These are phyloP conservation scores for Trypanosoma melophagium DNA, from an alignment of 208 protist species.

Conservation along the genomic window DNA sequence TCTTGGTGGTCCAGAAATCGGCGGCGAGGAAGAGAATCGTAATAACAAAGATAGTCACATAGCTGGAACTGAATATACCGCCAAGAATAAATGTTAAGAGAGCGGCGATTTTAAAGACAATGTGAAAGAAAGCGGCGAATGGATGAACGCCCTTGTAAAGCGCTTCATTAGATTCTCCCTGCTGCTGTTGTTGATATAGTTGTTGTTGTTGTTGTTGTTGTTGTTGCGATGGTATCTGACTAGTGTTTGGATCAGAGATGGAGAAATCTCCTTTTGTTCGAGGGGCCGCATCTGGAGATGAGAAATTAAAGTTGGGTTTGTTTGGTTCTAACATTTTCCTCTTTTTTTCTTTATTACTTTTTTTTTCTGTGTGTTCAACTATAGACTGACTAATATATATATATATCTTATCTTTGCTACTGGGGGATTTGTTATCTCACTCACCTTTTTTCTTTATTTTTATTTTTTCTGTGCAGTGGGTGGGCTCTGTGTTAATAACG, in stretches of 20 bases:
- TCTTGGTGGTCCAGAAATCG: constrained; percentile 96
- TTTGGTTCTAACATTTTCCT: constrained; percentile 28
- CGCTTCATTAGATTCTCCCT: constrained; percentile 21
- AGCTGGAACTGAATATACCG: constrained; percentile 52
- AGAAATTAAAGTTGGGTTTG: constrained; percentile 8
- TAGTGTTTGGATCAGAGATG: neutral
- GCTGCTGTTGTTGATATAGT: neutral
- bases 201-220: constrained; percentile 10
- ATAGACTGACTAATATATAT: constrained; percentile 5
- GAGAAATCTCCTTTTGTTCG: neutral
- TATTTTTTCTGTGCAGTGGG: no score
- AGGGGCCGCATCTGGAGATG: neutral
- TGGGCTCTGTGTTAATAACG: no score
- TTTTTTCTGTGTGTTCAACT: constrained; percentile 1
- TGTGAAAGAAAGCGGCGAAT: constrained; percentile 84
- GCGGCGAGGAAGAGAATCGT: constrained; percentile 84
- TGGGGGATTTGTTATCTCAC: no score
- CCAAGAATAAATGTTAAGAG: constrained; percentile 84
- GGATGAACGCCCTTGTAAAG: constrained; percentile 85
- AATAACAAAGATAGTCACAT: constrained; percentile 85
- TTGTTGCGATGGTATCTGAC: neutral
- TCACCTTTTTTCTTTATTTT: neutral
- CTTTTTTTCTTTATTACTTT: neutral
- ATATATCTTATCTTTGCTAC: neutral
- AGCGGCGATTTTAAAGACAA: constrained; percentile 82